Evolutionary conservation across 805 yeast genomes (phyloP).

Genomic region (Candida methanosorbosa): DNA sequence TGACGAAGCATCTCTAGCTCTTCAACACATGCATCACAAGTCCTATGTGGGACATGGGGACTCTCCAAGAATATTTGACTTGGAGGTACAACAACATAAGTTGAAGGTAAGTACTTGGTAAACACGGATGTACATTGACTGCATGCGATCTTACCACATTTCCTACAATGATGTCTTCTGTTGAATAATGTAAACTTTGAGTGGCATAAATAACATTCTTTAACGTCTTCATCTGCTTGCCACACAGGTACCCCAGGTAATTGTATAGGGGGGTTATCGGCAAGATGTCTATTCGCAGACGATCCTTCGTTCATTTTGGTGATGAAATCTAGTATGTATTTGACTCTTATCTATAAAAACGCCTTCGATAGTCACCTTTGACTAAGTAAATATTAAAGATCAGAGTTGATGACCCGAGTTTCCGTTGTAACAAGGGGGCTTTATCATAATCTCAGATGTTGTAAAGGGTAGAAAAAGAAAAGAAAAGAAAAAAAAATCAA

Average conservation of each 20-base stretch:
- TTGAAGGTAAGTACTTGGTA: slow-evolving; percentile 48
- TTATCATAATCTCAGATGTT: no score
- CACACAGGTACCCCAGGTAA: slow-evolving; percentile 39
- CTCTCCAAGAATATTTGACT: slow-evolving; percentile 37
- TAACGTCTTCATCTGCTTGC: slow-evolving; percentile 59
- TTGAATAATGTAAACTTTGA: slow-evolving; percentile 46
- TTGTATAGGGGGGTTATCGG: no score
- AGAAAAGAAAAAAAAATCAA: no score
- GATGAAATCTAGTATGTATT: no score
- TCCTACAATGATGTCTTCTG: slow-evolving; percentile 78
- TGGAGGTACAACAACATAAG: slow-evolving; percentile 50
- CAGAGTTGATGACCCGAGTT: no score
- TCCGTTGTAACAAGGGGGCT: no score
- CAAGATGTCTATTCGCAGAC: no score
- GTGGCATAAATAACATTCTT: slow-evolving; percentile 48
- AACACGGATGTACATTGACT: slow-evolving; percentile 50
- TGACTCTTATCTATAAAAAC: no score
- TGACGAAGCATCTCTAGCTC: slow-evolving; percentile 45
- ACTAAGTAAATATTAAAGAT: no score
- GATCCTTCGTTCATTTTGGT: no score
- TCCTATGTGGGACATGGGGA: slow-evolving; percentile 53
- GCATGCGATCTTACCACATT: slow-evolving; percentile 76
- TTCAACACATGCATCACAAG: slow-evolving; percentile 66
- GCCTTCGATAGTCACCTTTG: no score
- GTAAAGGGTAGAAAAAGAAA: no score